Percentiles rank a stretch among this genome's conserved stretches.
Conservation (phyloP, 371 early-diverging fungal species). For the Lichtheimia corymbifera region DNA sequence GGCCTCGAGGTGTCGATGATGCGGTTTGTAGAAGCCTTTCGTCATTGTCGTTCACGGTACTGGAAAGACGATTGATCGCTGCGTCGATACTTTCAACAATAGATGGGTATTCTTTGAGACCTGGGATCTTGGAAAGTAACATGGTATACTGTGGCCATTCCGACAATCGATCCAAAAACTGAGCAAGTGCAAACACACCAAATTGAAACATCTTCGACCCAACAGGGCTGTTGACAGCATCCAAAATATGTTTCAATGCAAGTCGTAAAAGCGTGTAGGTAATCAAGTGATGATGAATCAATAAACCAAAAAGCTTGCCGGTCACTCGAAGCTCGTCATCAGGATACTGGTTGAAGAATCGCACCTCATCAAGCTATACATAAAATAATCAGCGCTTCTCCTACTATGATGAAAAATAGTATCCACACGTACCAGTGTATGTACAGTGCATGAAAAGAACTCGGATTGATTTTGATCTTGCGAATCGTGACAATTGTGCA, state of each 20-base stretch:
- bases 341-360: conserved; percentile 91
- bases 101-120: conserved; percentile 54
- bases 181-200: conserved; percentile 83
- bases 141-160: conserved; percentile 93
- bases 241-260: conserved; percentile 84
- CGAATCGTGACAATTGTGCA: conserved; percentile 74
- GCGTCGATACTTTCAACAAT: conserved; percentile 31
- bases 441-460: conserved; percentile 79
- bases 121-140: conserved; percentile 77
- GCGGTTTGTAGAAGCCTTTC: not conserved
- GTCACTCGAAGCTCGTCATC: conserved; percentile 88
- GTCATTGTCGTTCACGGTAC: not conserved
- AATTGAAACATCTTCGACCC: conserved; percentile 87
- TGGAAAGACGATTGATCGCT: conserved; percentile 31
- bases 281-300: conserved; percentile 85
- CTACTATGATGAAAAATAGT: not conserved
- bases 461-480: conserved; percentile 67
- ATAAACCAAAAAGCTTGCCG: conserved; percentile 82
- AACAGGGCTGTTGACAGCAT: conserved; percentile 77
- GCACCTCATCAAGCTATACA: conserved; percentile 84
- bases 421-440: conserved; percentile 57
- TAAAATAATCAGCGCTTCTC: not conserved
- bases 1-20: not conserved
- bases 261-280: conserved; percentile 72
- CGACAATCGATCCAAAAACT: conserved; percentile 78